phyloP scores from a whole-genome alignment of 768 basidiomycete genomes.

The Boletus coccyginus region DNA sequence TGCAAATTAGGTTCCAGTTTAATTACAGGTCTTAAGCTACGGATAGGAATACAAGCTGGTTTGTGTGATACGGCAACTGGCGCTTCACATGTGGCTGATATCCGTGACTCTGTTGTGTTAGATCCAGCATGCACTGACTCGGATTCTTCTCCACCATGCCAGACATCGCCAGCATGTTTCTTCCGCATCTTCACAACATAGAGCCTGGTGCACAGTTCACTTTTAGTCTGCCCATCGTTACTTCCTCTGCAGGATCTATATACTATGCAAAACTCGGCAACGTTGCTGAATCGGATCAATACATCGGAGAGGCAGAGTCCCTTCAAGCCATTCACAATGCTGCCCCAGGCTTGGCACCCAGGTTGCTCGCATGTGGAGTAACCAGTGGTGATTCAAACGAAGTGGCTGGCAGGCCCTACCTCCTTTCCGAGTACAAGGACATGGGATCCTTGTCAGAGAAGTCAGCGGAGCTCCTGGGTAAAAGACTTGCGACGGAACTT shows the following conservation, averaged over 20 bases:
- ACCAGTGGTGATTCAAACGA: constrained; percentile 25
- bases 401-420: constrained; percentile 48
- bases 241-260: constrained; percentile 51
- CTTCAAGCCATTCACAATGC: constrained; percentile 59
- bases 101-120: not conserved
- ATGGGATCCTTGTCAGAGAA: constrained; percentile 44
- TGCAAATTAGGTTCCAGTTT: too few species aligned
- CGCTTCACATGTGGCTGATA: too few species aligned
- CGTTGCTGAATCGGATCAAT: constrained; percentile 58
- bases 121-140: not conserved
- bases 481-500: constrained; percentile 63
- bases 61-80: too few species aligned
- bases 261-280: constrained; percentile 67
- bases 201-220: constrained; percentile 52
- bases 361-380: constrained; percentile 49
- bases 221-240: constrained; percentile 44
- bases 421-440: constrained; percentile 74
- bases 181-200: constrained; percentile 43
- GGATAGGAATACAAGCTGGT: too few species aligned
- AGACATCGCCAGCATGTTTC: constrained; percentile 30
- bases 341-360: constrained; percentile 67
- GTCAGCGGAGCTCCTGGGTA: constrained; percentile 51
- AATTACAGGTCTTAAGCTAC: too few species aligned
- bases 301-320: constrained; percentile 64
- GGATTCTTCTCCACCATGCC: constrained; percentile 12